phyloP scores from a whole-genome alignment of 83 land plant species.

The Thuja plicata region DNA sequence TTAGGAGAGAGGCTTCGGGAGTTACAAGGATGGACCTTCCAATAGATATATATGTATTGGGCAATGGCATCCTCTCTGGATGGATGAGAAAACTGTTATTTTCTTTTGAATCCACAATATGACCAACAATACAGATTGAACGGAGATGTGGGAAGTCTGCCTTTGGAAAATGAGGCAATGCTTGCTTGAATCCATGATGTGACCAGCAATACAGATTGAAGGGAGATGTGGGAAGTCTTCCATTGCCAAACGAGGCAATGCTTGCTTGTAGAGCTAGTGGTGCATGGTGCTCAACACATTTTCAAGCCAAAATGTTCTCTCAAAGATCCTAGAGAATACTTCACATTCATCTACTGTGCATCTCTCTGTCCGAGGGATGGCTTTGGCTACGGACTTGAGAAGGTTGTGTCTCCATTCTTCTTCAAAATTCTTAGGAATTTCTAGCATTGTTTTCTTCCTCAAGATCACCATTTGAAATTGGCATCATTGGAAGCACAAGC shows the following conservation, averaged over 20 bases:
- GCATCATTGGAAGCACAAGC: slow-evolving; percentile 44
- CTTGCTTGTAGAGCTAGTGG: too few relatives aligned
- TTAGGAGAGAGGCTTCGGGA: too few relatives aligned
- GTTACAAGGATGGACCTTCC: too few relatives aligned
- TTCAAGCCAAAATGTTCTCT: slow-evolving; percentile 51
- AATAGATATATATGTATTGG: slow-evolving; percentile 44
- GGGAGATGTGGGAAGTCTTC: too few relatives aligned
- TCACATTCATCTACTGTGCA: slow-evolving; percentile 44
- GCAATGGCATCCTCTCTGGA: slow-evolving; percentile 45
- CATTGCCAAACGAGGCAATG: too few relatives aligned
- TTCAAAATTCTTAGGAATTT: slow-evolving; percentile 14
- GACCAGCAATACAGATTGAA: too few relatives aligned
- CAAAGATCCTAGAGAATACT: slow-evolving; percentile 44
- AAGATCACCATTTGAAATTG: slow-evolving; percentile 37
- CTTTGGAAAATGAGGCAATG: slow-evolving; percentile 36
- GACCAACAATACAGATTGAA: slow-evolving; percentile 37
- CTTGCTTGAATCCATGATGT: too few relatives aligned
- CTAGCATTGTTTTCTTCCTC: slow-evolving; percentile 31
- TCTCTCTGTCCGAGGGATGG: too few relatives aligned
- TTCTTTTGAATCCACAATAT: slow-evolving; percentile 36
- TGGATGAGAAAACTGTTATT: slow-evolving; percentile 35
- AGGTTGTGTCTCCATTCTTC: too few relatives aligned
- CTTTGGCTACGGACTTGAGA: too few relatives aligned
- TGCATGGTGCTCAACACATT: too few relatives aligned
- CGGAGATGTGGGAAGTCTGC: slow-evolving; percentile 44